Evolutionary conservation across 192 early-diverging fungal genomes (phyloP).

Genomic region (Podila horticola): DNA sequence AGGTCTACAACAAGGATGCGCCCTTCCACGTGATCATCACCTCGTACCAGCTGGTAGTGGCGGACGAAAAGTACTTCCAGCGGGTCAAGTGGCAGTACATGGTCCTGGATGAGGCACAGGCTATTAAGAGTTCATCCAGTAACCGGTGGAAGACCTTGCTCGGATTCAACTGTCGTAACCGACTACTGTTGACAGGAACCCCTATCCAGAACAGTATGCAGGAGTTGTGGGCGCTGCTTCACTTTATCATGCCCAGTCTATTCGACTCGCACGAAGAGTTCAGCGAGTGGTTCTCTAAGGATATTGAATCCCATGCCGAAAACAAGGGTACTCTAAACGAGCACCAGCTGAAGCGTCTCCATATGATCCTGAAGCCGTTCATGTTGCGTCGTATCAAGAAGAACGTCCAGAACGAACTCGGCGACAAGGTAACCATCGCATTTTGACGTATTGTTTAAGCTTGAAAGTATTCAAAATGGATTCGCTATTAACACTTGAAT

Average conservation of each 20-base stretch:
- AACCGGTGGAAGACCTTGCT: conserved; percentile 90
- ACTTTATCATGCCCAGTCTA: conserved; percentile 96
- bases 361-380: conserved; percentile 96
- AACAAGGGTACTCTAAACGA: conserved; percentile 83
- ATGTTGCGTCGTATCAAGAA: conserved; percentile 92
- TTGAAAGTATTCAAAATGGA: neutral
- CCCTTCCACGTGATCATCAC: conserved; percentile 93
- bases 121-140: conserved; percentile 90
- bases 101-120: conserved; percentile 95
- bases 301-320: conserved; percentile 91
- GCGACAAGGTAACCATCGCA: conserved; percentile 71
- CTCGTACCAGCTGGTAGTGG: conserved; percentile 84
- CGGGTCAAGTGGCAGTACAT: conserved; percentile 96
- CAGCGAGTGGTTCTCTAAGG: conserved; percentile 94
- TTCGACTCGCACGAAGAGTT: conserved; percentile 96
- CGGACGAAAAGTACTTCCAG: conserved; percentile 84
- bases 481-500: no score
- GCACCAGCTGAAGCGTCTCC: conserved; percentile 85
- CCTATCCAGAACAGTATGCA: conserved; percentile 96
- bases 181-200: conserved; percentile 89
- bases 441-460: neutral
- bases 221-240: conserved; percentile 92
- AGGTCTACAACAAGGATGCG: conserved; percentile 76
- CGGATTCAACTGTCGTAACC: conserved; percentile 85
- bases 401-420: conserved; percentile 90